A percentile compares a stretch with the other conserved stretches of the same genome.
Evolutionary conservation across 148 eudicot species (phyloP).

Genomic region (Mesembryanthemum crystallinum): DNA sequence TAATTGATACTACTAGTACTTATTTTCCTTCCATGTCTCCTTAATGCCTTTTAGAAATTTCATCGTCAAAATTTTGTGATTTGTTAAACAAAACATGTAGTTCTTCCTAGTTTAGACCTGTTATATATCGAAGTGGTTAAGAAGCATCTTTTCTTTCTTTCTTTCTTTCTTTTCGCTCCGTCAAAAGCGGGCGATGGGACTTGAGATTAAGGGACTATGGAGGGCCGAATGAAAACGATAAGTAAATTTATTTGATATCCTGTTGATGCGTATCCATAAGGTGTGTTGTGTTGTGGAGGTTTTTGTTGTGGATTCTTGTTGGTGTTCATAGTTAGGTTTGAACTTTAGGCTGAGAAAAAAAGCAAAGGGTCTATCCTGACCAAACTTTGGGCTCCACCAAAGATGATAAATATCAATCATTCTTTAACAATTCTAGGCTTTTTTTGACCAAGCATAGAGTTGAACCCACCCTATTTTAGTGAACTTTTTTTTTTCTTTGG

Average conservation of each 20-base stretch:
- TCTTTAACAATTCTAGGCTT: background rate
- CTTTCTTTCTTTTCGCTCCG: too few species aligned
- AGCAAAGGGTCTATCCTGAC: background rate
- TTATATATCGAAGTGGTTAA: too few species aligned
- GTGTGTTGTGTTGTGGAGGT: background rate
- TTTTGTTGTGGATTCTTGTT: constrained; percentile 1
- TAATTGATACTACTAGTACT: background rate
- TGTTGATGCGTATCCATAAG: too few species aligned
- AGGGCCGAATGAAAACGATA: too few species aligned
- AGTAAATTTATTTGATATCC: too few species aligned
- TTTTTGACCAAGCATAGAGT: background rate
- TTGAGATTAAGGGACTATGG: too few species aligned
- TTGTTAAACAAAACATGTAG: too few species aligned
- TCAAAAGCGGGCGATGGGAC: too few species aligned
- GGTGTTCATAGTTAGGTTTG: background rate
- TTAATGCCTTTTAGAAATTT: too few species aligned
- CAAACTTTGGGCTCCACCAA: constrained; percentile 24
- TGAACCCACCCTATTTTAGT: background rate
- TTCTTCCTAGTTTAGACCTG: too few species aligned
- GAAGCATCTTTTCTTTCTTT: too few species aligned
- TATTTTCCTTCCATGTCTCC: background rate
- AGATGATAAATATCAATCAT: background rate
- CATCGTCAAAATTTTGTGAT: too few species aligned
- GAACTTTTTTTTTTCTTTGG: background rate
- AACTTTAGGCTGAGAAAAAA: background rate